Evolutionary conservation across 2,329 filamentous ascomycete species (phyloP).

Genomic region (Colletotrichum sp.): DNA sequence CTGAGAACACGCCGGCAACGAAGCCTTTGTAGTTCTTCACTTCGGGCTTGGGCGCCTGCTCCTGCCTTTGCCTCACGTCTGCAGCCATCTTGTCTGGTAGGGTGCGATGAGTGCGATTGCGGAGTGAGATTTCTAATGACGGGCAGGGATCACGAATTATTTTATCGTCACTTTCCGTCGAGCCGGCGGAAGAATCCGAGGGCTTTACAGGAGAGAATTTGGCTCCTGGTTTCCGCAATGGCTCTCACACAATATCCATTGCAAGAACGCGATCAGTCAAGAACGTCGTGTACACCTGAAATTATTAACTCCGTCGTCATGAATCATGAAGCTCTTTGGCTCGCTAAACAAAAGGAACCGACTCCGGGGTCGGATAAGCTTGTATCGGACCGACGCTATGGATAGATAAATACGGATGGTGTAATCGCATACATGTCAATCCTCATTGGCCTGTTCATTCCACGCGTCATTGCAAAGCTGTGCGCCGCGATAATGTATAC

Average conservation of each 20-base stretch:
- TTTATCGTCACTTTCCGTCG: background rate
- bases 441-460: background rate
- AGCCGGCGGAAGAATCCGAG: background rate
- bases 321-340: conserved; percentile 19
- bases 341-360: conserved; percentile 17
- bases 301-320: background rate
- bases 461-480: background rate
- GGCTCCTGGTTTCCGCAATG: background rate
- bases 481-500: background rate
- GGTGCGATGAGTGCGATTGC: background rate
- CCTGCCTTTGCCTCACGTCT: conserved; percentile 30
- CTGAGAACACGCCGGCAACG: conserved; percentile 94
- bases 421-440: background rate
- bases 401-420: background rate
- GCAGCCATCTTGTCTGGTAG: conserved; percentile 10
- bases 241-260: conserved; percentile 10
- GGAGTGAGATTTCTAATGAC: background rate
- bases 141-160: background rate
- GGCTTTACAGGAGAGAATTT: background rate
- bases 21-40: conserved; percentile 87
- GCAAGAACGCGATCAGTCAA: background rate
- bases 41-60: conserved; percentile 36
- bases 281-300: background rate
- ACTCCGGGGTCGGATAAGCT: conserved; percentile 13
- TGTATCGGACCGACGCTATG: background rate